Evolutionary conservation across 2,329 filamentous ascomycete genomes (phyloP).

Genomic region (Aspergillus sp.): DNA sequence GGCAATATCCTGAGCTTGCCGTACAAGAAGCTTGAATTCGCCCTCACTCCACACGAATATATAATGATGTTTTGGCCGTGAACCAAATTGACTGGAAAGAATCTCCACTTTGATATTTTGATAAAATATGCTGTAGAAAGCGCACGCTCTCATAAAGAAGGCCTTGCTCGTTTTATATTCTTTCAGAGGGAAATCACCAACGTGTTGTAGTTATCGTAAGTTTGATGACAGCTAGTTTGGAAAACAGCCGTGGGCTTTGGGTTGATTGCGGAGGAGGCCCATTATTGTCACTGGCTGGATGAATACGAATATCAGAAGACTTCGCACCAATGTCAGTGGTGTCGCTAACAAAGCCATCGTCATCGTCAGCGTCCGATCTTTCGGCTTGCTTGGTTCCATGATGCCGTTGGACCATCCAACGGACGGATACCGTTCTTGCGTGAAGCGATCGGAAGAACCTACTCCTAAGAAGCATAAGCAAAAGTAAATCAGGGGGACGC

Average conservation of each 20-base stretch:
- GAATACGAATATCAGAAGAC: too few relatives aligned
- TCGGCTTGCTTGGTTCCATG: background rate
- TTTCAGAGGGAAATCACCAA: conserved; percentile 19
- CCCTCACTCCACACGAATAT: conserved; percentile 21
- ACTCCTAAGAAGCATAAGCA: background rate
- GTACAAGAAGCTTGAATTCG: conserved; percentile 22
- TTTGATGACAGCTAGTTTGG: conserved; percentile 19
- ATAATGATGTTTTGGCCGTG: conserved; percentile 15
- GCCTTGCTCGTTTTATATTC: conserved; percentile 15
- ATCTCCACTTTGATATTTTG: conserved; percentile 13
- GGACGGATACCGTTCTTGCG: background rate
- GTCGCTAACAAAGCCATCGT: too few relatives aligned
- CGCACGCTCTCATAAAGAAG: conserved; percentile 22
- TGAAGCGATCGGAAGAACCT: background rate
- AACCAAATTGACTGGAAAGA: conserved; percentile 16
- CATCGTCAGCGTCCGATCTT: too few relatives aligned
- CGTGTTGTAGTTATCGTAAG: conserved; percentile 4
- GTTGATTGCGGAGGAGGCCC: too few relatives aligned
- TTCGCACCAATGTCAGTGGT: too few relatives aligned
- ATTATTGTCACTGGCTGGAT: too few relatives aligned
- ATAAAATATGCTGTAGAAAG: conserved; percentile 20
- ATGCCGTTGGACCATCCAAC: background rate
- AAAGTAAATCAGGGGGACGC: background rate
- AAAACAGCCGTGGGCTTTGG: conserved; percentile 6
- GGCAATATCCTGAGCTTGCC: conserved; percentile 11